These are phyloP conservation scores for Saussurea involucrata DNA, from an alignment of 129 eudicot species.

Conservation along the genomic window DNA sequence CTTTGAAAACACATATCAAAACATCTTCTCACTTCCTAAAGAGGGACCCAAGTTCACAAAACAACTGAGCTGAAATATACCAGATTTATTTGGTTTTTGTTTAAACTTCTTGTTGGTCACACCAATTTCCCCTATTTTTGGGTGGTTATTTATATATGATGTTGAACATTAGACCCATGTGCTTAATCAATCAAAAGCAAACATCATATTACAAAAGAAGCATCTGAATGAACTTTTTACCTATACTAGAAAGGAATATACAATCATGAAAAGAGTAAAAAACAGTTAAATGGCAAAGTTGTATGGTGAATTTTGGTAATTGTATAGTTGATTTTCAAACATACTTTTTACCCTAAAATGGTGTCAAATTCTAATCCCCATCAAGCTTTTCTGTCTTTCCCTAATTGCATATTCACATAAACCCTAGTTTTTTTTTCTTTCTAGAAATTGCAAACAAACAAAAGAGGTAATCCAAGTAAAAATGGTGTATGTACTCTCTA, in stretches of 20 bases:
- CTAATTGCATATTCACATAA: conserved; percentile 14
- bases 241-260: not conserved
- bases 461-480: not conserved
- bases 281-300: not conserved
- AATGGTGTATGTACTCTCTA: not conserved
- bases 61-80: not conserved
- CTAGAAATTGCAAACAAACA: conserved; percentile 14
- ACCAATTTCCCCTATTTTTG: not conserved
- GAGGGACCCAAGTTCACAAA: not conserved
- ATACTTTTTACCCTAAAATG: conserved; percentile 3
- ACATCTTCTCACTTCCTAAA: not conserved
- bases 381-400: not conserved
- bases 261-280: not conserved
- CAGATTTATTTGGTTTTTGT: not conserved
- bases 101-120: not conserved
- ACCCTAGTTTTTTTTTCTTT: not conserved
- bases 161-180: not conserved
- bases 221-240: not conserved
- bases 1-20: not conserved
- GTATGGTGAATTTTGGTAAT: conserved; percentile 11
- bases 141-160: not conserved
- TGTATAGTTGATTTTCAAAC: not conserved
- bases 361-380: not conserved
- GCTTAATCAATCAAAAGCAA: not conserved
- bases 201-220: not conserved